Base-by-base conservation (phyloP, 306 rosid species). In the Begonia fuchsioides region DNA sequence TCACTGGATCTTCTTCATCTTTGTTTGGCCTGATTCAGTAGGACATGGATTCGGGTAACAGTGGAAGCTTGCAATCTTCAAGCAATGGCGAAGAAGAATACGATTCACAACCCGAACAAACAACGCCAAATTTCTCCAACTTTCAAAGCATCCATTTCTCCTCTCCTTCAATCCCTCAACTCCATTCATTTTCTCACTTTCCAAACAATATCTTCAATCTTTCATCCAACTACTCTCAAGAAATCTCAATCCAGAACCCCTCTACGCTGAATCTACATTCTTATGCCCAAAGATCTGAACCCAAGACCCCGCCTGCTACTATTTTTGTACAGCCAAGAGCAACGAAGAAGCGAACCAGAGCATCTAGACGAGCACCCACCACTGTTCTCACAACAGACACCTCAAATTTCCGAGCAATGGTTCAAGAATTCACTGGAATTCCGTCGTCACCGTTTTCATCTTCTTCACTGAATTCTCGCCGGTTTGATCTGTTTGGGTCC, bases 401-500 rank as follows among this genome's bases (percentile, higher is more conserved):
- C 3, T 43, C 62, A 3, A 58, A 58, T 58, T 58, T 58, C 47
- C 39, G 62, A 49, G 62, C 62, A 16, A 58, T 58, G 62, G 62
- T 58, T 38, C 62, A 47, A 13, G 54, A 49, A n/a, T 58, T 47
- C 47, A 58, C 62, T 2, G 62, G 53, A 41, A 81, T 83, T 59
- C 95, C 97, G 1, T 79, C 95, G 11, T 93, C 90, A 0, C 95
- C 97, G 0, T 88, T 84, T 15, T 74, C 95, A 17, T 66, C 86
- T 1, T 49, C 51, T 0, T 61, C 68, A 0, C 56, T 81, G 1
- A 78, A 66, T 55, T 68, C 90, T 38, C 74, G 93, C 16, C 60
- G 90, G 46, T 71, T 86, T 2, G 93, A 86, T 68, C 93, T 78
- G 57, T 76, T 80, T 48, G 60, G 81, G 1, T 65, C 72, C 3